Evolutionary conservation across 164 flowering plant genomes (phyloP), one percentile per base, ranked within the genome.

Genomic region (Liquidambar formosana): DNA sequence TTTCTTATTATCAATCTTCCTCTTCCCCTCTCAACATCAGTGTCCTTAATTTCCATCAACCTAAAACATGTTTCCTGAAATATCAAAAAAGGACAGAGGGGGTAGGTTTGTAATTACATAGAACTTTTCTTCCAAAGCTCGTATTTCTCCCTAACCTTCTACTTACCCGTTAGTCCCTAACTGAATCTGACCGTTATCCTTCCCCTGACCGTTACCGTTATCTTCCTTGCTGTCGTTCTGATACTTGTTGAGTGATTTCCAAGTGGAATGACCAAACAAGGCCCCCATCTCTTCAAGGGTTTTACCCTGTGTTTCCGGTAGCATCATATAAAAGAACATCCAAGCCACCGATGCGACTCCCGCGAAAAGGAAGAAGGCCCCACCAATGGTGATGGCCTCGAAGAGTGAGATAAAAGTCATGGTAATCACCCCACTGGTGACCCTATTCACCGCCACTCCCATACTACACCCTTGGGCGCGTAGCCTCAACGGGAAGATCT

Each of bases 281-380:
- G 0, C 73, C 10, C 65, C 85, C 82, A 88, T 83, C 5, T 88
- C 93, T 68, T 92, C 97, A 1, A 92, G 80, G 9, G 79, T 79
- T 57, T 54, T 75, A 4, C 97, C 95, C 13, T 74, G 82, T 11
- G 97, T 89, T 64, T 92, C 95, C 41, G 95, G 95, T 46, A 85
- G 56, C 28, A 75, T 59, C 8, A 69, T 57, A 56, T 67, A 88
- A 44, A 88, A 84, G 80, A 90, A 91, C 11, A 82, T 9, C 77
- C 76, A 78, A 10, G 81, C 86, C 52, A 77, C 72, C 0, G 27
- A 1, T 0, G 86, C 85, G 0, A 91, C 57, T 3, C 77, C 85
- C 2, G 83, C 73, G 65, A 75, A 88, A 15, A 89, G 46, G 26
- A 85, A 83, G 71, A 89, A 91, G 3, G 81, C 71, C 6, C 91